These are phyloP conservation scores for Ogataea wickerhamii DNA, from an alignment of 805 yeast species.

Conservation along the genomic window DNA sequence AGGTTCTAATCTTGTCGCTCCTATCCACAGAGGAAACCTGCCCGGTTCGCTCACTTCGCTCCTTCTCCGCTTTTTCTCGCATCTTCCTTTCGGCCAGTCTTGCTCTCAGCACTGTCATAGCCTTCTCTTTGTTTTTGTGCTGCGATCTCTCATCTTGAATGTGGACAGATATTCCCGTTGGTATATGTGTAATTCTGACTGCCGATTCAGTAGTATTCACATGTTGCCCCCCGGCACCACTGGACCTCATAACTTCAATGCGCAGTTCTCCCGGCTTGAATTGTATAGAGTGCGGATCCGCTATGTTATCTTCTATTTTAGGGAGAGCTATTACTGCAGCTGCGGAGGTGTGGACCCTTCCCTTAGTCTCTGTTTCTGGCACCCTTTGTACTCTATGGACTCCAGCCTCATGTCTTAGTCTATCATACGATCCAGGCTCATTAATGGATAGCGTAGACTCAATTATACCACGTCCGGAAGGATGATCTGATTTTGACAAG, in stretches of 20 bases:
- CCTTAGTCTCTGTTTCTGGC: slow-evolving; percentile 91
- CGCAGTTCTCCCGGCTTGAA: slow-evolving; percentile 86
- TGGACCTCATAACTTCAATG: slow-evolving; percentile 94
- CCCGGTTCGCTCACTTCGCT: slow-evolving; percentile 62
- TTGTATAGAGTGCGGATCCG: slow-evolving; percentile 42
- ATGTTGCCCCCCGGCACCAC: slow-evolving; percentile 98
- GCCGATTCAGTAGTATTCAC: slow-evolving; percentile 98
- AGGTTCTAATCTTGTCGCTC: slow-evolving; percentile 89
- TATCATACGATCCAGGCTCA: slow-evolving; percentile 71
- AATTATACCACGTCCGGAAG: slow-evolving; percentile 61
- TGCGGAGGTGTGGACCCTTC: slow-evolving; percentile 92
- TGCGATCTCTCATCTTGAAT: slow-evolving; percentile 97
- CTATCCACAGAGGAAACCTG: slow-evolving; percentile 90
- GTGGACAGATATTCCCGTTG: slow-evolving; percentile 82
- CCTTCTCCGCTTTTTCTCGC: slow-evolving; percentile 58
- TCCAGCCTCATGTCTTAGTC: slow-evolving; percentile 82
- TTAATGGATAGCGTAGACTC: slow-evolving; percentile 77
- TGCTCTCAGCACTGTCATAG: slow-evolving; percentile 76
- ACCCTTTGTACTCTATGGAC: slow-evolving; percentile 94
- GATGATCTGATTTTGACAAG: slow-evolving; percentile 52
- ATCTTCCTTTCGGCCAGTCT: slow-evolving; percentile 80
- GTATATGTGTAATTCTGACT: slow-evolving; percentile 85
- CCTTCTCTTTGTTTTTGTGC: slow-evolving; percentile 90
- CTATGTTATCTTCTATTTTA: slow-evolving; percentile 57
- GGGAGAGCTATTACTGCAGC: slow-evolving; percentile 95